Percentiles rank a stretch among this genome's conserved stretches.
phyloP scores from a whole-genome alignment of 1,139 yeast species.

The Kodamaea fungicola region DNA sequence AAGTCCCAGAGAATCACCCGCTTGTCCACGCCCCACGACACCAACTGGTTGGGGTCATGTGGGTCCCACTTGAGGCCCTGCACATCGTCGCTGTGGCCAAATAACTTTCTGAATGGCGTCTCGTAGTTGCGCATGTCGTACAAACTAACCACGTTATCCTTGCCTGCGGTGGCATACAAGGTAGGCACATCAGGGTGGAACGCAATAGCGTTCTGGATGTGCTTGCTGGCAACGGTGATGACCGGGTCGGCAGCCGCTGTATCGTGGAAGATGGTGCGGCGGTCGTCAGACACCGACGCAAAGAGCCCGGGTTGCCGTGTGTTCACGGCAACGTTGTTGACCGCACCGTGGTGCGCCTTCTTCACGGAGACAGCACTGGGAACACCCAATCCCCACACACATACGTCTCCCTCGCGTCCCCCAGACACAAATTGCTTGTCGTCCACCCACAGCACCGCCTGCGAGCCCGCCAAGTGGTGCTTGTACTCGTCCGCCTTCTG shows the following conservation, averaged over 20 bases:
- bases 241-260: conserved; percentile 45
- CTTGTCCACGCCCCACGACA: conserved; percentile 51
- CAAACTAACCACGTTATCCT: conserved; percentile 47
- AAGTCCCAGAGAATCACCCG: conserved; percentile 52
- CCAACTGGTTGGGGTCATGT: conserved; percentile 33
- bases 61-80: conserved; percentile 39
- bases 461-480: conserved; percentile 66
- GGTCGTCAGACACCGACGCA: conserved; percentile 75
- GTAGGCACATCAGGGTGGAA: conserved; percentile 46
- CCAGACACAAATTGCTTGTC: conserved; percentile 57
- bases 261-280: conserved; percentile 65
- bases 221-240: conserved; percentile 40
- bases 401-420: conserved; percentile 62
- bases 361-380: conserved; percentile 37
- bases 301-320: conserved; percentile 43
- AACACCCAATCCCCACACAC: conserved; percentile 59
- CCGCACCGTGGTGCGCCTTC: conserved; percentile 46
- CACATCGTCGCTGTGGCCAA: conserved; percentile 47
- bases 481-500: conserved; percentile 35
- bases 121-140: conserved; percentile 50
- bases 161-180: conserved; percentile 52
- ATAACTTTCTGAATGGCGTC: conserved; percentile 45
- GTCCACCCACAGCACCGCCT: conserved; percentile 63
- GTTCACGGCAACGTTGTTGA: conserved; percentile 54
- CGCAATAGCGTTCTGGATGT: conserved; percentile 46